Conservation (phyloP, 805 yeast species). For the Lipomyces oligophaga region DNA sequence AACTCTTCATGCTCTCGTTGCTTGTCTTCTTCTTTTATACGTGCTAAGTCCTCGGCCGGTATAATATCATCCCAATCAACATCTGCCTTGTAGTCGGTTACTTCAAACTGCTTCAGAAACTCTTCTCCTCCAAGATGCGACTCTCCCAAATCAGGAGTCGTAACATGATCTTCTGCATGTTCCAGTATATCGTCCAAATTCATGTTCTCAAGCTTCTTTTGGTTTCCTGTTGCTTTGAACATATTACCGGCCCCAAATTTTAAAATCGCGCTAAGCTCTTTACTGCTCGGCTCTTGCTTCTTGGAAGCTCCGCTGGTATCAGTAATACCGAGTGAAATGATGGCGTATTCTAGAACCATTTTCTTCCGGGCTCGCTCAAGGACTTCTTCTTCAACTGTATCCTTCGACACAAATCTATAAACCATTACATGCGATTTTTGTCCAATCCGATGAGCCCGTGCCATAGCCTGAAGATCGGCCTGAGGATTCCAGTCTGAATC, state of each 20-base stretch:
- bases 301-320: conserved; percentile 54
- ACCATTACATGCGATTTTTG: conserved; percentile 98
- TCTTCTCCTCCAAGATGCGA: conserved; percentile 98
- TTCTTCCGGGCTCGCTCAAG: conserved; percentile 94
- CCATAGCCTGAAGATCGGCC: conserved; percentile 99
- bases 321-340: conserved; percentile 91
- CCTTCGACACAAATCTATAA: conserved; percentile 94
- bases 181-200: conserved; percentile 92
- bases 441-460: conserved; percentile 99
- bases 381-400: conserved; percentile 96
- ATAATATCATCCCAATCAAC: conserved; percentile 99
- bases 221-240: conserved; percentile 95
- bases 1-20: conserved; percentile 80
- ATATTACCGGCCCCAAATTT: conserved; percentile 98
- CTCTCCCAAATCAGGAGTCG: conserved; percentile 94
- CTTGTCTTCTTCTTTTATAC: conserved; percentile 87
- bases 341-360: conserved; percentile 97
- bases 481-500: conserved; percentile 99
- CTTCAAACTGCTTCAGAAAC: conserved; percentile 93
- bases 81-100: conserved; percentile 90
- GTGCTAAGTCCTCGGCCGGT: conserved; percentile 87
- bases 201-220: conserved; percentile 89
- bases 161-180: conserved; percentile 95
- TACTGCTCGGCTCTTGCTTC: conserved; percentile 72
- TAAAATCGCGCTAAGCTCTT: conserved; percentile 86